A percentile compares a stretch with the other conserved stretches of the same genome.
phyloP scores from a whole-genome alignment of 768 basidiomycete genomes.

The Rickenella mellea region DNA sequence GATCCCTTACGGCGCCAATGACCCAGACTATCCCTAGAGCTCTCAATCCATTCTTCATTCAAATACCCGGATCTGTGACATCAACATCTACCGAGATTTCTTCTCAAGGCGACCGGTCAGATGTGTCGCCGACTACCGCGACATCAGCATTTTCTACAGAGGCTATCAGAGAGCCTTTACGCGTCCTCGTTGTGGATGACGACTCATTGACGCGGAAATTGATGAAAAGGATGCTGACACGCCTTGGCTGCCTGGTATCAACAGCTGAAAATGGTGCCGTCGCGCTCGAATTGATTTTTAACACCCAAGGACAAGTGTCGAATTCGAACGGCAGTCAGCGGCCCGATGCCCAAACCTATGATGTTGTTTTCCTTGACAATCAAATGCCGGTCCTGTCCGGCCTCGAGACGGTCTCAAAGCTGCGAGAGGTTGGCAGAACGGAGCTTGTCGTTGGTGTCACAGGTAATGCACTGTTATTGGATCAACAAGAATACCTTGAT shows the following conservation, averaged over 20 bases:
- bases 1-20: constrained; percentile 4
- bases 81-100: constrained; percentile 3
- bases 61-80: neutral
- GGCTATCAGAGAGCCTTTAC: constrained; percentile 13
- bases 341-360: constrained; percentile 15
- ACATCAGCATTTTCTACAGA: constrained; percentile 2
- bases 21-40: neutral
- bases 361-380: constrained; percentile 53
- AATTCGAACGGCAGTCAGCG: constrained; percentile 17
- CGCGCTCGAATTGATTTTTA: constrained; percentile 66
- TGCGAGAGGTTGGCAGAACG: constrained; percentile 52
- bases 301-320: constrained; percentile 11
- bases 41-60: no score
- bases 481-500: constrained; percentile 66
- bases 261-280: constrained; percentile 79
- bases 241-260: constrained; percentile 68
- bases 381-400: constrained; percentile 86
- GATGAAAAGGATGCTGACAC: constrained; percentile 70
- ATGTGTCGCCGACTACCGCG: neutral
- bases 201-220: constrained; percentile 35
- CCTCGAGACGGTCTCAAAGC: constrained; percentile 50
- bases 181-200: constrained; percentile 24
- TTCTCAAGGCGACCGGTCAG: constrained; percentile 5
- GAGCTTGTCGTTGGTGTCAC: constrained; percentile 83
- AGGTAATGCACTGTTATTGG: constrained; percentile 47